Conservation (phyloP, 78 protist genomes). For the Dictyostelium capitatum region DNA sequence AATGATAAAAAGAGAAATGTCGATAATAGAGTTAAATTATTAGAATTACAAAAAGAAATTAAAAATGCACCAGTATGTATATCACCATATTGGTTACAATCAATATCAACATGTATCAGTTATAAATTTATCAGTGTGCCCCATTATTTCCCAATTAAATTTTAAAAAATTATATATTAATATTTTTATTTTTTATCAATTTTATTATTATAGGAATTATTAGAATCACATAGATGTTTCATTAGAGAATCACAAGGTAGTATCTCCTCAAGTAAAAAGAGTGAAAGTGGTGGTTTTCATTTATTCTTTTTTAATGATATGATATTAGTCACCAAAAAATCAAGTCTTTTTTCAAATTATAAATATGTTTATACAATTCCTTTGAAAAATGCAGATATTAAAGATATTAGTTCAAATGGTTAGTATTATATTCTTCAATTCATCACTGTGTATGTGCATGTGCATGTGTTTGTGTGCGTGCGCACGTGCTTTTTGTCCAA, state of each 20-base stretch:
- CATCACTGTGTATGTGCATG: neutral
- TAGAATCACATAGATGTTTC: conserved; percentile 75
- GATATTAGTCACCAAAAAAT: conserved; percentile 52
- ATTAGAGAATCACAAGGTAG: conserved; percentile 31
- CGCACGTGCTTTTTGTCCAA: neutral
- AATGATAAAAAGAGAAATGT: conserved; percentile 75
- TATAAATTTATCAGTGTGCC: no score
- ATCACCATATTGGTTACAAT: no score
- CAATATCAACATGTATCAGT: no score
- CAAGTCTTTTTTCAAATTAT: conserved; percentile 45
- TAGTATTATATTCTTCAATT: neutral
- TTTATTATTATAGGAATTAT: conserved; percentile 27
- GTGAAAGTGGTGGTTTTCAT: conserved; percentile 58
- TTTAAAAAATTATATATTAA: neutral
- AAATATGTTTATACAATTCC: conserved; percentile 48
- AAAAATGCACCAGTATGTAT: conserved; percentile 73
- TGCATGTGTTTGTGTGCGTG: neutral
- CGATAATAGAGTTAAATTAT: conserved; percentile 49
- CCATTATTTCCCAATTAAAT: neutral
- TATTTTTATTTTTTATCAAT: neutral
- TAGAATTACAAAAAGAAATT: conserved; percentile 68
- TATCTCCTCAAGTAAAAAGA: conserved; percentile 48
- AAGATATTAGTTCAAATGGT: conserved; percentile 69
- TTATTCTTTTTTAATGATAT: conserved; percentile 54
- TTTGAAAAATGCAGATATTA: conserved; percentile 36